Percentiles rank a stretch among this genome's conserved stretches.
Evolutionary conservation across 108 stramenopile species (phyloP).

Genomic region (Aurantiochytrium sp.): DNA sequence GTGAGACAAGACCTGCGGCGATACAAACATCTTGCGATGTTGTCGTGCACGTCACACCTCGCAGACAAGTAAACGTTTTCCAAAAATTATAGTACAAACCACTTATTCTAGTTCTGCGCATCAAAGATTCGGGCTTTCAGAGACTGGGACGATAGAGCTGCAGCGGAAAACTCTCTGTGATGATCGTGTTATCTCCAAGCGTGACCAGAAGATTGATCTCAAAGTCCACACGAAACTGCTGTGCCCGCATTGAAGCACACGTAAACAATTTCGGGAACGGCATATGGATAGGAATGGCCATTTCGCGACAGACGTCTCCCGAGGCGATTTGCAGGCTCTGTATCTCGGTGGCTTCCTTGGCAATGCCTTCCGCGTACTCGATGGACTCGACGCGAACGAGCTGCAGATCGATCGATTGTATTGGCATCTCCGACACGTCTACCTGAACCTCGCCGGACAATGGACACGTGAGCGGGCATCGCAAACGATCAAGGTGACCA

Average conservation of each 20-base stretch:
- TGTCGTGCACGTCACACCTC: too few relatives aligned
- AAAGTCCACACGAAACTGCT: conserved; percentile 34
- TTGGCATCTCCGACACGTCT: conserved; percentile 23
- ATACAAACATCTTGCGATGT: too few relatives aligned
- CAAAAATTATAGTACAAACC: too few relatives aligned
- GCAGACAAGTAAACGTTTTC: too few relatives aligned
- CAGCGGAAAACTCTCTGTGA: conserved; percentile 44
- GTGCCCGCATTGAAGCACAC: conserved; percentile 33
- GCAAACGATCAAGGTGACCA: conserved; percentile 25
- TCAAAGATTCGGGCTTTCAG: background rate
- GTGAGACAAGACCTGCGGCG: too few relatives aligned
- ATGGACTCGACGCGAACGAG: conserved; percentile 46
- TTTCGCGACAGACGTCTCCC: conserved; percentile 38
- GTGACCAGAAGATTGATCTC: conserved; percentile 44
- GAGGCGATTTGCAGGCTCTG: conserved; percentile 46
- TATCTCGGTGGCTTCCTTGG: conserved; percentile 47
- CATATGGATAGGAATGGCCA: conserved; percentile 50
- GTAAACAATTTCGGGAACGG: conserved; percentile 46
- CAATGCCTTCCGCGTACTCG: conserved; percentile 19
- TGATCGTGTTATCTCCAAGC: conserved; percentile 37
- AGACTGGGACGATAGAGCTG: conserved; percentile 17
- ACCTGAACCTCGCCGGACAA: conserved; percentile 47
- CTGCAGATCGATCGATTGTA: conserved; percentile 41
- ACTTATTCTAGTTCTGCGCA: too few relatives aligned
- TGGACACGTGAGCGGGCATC: conserved; percentile 32